phyloP scores from a whole-genome alignment of 371 early-diverging fungal species.

The Mortierella sp. region DNA sequence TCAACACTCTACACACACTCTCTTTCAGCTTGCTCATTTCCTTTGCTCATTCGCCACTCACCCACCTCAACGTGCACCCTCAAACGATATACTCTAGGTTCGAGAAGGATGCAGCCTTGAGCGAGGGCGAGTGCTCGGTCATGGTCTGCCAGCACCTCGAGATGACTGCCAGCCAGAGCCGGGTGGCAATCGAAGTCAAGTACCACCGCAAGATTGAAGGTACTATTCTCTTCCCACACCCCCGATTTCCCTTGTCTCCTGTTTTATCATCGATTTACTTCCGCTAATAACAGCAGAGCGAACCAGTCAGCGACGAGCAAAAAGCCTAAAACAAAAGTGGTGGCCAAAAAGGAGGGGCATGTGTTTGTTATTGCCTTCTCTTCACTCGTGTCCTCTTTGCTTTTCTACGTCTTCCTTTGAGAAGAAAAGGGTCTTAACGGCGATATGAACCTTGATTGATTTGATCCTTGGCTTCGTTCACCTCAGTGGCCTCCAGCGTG shows the following conservation, averaged over 20 bases:
- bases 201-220: conserved; percentile 78
- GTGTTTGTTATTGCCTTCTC: not conserved
- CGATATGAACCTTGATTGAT: conserved; percentile 28
- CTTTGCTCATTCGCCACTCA: not conserved
- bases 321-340: not conserved
- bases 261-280: not conserved
- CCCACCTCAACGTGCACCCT: not conserved
- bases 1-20: not conserved
- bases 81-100: conserved; percentile 62
- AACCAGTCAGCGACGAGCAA: conserved; percentile 1
- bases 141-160: conserved; percentile 60
- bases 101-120: conserved; percentile 60
- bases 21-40: not conserved
- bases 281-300: not conserved
- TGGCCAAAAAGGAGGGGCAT: not conserved
- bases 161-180: conserved; percentile 53
- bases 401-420: not conserved
- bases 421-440: not conserved
- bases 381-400: not conserved
- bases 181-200: conserved; percentile 65
- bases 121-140: conserved; percentile 62
- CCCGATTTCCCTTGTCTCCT: not conserved
- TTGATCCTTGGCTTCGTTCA: conserved; percentile 6
- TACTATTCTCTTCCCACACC: conserved; percentile 22
- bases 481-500: not conserved